Base-by-base conservation (phyloP, 495 filamentous ascomycete genomes). In the Xylaria castorea region DNA sequence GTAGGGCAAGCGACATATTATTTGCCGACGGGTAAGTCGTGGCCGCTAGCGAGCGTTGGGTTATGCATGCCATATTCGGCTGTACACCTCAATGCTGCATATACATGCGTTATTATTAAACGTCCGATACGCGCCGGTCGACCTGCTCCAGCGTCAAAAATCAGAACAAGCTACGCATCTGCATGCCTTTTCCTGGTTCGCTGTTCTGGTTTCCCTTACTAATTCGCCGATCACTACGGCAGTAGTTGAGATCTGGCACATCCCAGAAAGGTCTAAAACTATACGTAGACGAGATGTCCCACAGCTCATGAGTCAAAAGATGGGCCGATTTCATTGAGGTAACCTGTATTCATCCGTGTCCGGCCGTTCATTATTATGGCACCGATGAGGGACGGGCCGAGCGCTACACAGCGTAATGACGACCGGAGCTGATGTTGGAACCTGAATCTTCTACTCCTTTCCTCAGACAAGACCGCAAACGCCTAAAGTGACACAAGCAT, bases 21-120 rank as follows among this genome's bases (percentile, higher is more conserved):
- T 68, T 68, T 70, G 27, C 67, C 53, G 67, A 50, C 67, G 67
- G 55, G 55, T 62, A 70, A 62, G 53, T 70, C 20, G 40, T 69
- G 51, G 67, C 67, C 67, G 67, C 67, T 70, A 70, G 50, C 55
- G 57, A 62, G 50, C 66, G 66, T 68, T 68, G 34, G 66, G 66
- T 42, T 68, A 61, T 70, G 67, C 67, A 70, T 62, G 40, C 67
- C 51, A 61, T 70, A 70, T 70, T 70, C 55, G 67, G 67, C 67
- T 70, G 67, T 62, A 62, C 57, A 70, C 48, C 66, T 70, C n/a
- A 60, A 60, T 60, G 67, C 36, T 70, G 53, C 57, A 60, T 69
- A 60, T 57, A 62, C n/a, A 44, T 70, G 57, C 53, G 53, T 46
- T 68, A 48, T 66, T 66, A 66, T 48, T 66, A 66, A 50, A 48